phyloP scores from a whole-genome alignment of 306 rosid species.

The Phaseolus lunatus region DNA sequence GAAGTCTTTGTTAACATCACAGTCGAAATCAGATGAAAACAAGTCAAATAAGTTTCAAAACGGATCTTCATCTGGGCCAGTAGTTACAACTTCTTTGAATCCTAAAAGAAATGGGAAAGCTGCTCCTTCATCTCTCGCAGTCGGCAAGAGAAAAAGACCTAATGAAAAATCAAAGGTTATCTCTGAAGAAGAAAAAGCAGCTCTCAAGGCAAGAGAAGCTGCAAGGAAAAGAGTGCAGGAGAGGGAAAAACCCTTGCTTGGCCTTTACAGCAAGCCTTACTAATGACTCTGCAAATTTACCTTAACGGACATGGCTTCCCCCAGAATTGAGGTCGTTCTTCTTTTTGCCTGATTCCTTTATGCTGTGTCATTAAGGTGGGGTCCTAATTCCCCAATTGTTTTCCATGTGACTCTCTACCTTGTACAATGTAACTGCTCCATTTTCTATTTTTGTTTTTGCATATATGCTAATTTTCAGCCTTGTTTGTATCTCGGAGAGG shows the following conservation, averaged over 20 bases:
- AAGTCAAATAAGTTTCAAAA: conserved; percentile 52
- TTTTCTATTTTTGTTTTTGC: conserved; percentile 7
- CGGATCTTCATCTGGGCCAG: conserved; percentile 69
- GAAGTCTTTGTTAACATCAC: conserved; percentile 54
- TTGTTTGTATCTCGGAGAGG: not conserved
- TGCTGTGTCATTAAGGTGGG: conserved; percentile 37
- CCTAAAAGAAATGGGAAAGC: conserved; percentile 74
- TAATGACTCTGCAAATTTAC: conserved; percentile 43
- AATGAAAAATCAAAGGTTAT: conserved; percentile 65
- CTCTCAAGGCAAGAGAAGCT: conserved; percentile 96
- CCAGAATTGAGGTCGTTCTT: conserved; percentile 46
- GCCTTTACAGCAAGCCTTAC: conserved; percentile 77
- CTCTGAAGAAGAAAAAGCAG: conserved; percentile 83
- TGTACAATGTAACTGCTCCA: conserved; percentile 38
- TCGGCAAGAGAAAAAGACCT: conserved; percentile 92
- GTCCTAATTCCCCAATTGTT: conserved; percentile 25
- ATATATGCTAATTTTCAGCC: conserved; percentile 20
- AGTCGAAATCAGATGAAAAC: conserved; percentile 53
- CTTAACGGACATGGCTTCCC: conserved; percentile 28
- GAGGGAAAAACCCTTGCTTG: conserved; percentile 91
- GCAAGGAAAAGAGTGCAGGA: conserved; percentile 94
- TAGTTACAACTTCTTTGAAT: conserved; percentile 67
- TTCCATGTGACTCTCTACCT: conserved; percentile 45
- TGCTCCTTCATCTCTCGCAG: conserved; percentile 73
- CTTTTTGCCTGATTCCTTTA: conserved; percentile 2